phyloP scores from a whole-genome alignment of 495 filamentous ascomycete species.

The Hypoxylon perforatum region DNA sequence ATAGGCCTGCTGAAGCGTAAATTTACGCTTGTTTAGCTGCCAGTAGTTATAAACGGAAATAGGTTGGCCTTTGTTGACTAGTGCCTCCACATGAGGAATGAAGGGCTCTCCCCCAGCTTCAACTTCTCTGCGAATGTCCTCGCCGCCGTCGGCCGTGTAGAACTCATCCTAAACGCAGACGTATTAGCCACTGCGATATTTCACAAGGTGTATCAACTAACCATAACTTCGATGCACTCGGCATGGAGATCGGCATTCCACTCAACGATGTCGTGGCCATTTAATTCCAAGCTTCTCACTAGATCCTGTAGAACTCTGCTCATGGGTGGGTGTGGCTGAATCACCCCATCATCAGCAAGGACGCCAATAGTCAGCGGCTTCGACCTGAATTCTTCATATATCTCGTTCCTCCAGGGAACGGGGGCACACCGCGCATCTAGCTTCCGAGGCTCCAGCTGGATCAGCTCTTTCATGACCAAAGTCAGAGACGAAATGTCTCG shows the following conservation, averaged over 20 bases:
- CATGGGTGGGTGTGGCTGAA: conserved; percentile 82
- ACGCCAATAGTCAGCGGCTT: conserved; percentile 74
- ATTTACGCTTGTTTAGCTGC: conserved; percentile 57
- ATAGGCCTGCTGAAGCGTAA: conserved; percentile 36
- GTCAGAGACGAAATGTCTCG: conserved; percentile 77
- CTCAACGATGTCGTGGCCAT: conserved; percentile 77
- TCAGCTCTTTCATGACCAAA: conserved; percentile 78
- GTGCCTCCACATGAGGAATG: conserved; percentile 54
- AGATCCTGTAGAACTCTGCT: conserved; percentile 73
- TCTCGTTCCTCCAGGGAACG: conserved; percentile 72
- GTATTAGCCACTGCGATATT: neutral
- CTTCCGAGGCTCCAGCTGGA: conserved; percentile 82
- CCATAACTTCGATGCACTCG: conserved; percentile 66
- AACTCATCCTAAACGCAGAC: conserved; percentile 55
- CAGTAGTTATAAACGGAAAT: conserved; percentile 68
- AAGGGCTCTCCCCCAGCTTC: conserved; percentile 66
- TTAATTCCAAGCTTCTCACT: conserved; percentile 68
- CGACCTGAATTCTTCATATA: conserved; percentile 61
- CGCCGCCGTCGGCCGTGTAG: conserved; percentile 66
- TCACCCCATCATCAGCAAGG: conserved; percentile 77
- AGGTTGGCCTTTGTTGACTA: conserved; percentile 63
- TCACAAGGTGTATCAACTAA: conserved; percentile 22
- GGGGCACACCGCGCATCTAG: conserved; percentile 81
- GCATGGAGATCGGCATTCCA: conserved; percentile 72
- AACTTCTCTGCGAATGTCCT: conserved; percentile 59